Evolutionary conservation across 352 stramenopile species (phyloP).

Genomic region (Thalassiosira ordinaria): DNA sequence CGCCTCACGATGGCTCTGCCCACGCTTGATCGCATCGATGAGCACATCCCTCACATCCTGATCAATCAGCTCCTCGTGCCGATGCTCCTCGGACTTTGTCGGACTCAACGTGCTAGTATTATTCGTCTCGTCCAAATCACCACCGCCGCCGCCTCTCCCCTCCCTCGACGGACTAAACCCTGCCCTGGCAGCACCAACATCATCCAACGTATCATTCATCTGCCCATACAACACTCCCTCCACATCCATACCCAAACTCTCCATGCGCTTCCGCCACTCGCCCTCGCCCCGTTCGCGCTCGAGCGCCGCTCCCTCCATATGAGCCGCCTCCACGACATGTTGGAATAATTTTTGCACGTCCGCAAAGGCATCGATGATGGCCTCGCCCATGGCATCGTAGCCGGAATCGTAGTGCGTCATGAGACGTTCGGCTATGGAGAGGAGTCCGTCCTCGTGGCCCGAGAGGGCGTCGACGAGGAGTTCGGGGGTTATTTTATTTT

Average conservation of each 20-base stretch:
- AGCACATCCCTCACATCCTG: conserved; percentile 83
- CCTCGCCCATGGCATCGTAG: conserved; percentile 86
- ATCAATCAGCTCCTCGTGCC: conserved; percentile 79
- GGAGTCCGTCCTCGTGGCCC: conserved; percentile 82
- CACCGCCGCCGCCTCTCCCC: not conserved
- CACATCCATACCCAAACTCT: conserved; percentile 8
- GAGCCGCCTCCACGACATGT: conserved; percentile 82
- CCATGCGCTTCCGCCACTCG: conserved; percentile 49
- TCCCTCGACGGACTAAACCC: not conserved
- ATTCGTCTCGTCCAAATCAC: not conserved
- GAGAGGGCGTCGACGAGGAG: conserved; percentile 81
- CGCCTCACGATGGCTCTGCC: conserved; percentile 42
- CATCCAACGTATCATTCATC: not conserved
- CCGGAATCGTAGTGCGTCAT: conserved; percentile 82
- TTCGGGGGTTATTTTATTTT: conserved; percentile 76
- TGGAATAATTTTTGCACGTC: conserved; percentile 86
- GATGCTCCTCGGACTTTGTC: no score
- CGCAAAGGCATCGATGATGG: conserved; percentile 85
- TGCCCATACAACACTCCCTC: conserved; percentile 18
- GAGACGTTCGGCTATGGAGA: conserved; percentile 82
- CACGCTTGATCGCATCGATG: conserved; percentile 72
- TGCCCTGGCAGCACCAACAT: no score
- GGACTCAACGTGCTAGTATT: not conserved
- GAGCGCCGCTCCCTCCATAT: conserved; percentile 84
- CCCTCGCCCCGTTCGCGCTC: conserved; percentile 68